A percentile compares a stretch with the other conserved stretches of the same genome.
phyloP scores from a whole-genome alignment of 306 rosid genomes.

The Corylus heterophylla region DNA sequence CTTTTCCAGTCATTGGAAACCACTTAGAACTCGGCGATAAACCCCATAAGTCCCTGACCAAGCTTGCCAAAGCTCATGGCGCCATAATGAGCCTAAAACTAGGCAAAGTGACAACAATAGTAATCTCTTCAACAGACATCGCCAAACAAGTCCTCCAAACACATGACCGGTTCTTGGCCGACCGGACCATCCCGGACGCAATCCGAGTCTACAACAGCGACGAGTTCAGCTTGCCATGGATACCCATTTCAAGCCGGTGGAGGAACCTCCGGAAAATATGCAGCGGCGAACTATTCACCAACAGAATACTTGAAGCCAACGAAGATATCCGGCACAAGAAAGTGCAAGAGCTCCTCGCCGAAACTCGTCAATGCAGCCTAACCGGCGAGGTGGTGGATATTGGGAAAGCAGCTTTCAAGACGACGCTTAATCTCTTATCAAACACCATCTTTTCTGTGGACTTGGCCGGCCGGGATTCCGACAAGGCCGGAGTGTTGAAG shows the following conservation, averaged over 20 bases:
- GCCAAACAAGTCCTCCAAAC: slow-evolving; percentile 46
- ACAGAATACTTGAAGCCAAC: slow-evolving; percentile 36
- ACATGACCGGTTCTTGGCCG: slow-evolving; percentile 42
- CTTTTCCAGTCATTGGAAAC: slow-evolving; percentile 51
- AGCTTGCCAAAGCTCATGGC: slow-evolving; percentile 40
- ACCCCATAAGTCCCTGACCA: slow-evolving; percentile 51
- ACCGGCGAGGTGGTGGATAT: slow-evolving; percentile 40
- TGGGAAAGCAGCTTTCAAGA: slow-evolving; percentile 41
- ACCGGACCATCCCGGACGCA: slow-evolving; percentile 37
- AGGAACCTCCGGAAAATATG: slow-evolving; percentile 41
- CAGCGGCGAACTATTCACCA: slow-evolving; percentile 31
- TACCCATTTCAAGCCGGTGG: slow-evolving; percentile 44
- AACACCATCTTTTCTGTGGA: slow-evolving; percentile 47
- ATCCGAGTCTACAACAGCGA: slow-evolving; percentile 29
- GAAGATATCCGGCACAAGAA: slow-evolving; percentile 18
- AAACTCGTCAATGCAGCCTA: slow-evolving; percentile 6
- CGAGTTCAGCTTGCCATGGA: slow-evolving; percentile 30
- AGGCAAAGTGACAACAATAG: slow-evolving; percentile 47
- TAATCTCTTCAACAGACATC: slow-evolving; percentile 39
- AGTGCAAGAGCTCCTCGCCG: slow-evolving; percentile 25
- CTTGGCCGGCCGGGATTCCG: slow-evolving; percentile 21
- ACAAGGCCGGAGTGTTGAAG: slow-evolving; percentile 32
- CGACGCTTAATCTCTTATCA: slow-evolving; percentile 44
- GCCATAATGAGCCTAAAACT: slow-evolving; percentile 51
- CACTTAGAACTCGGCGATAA: slow-evolving; percentile 48